Evolutionary conservation across 345 rosid species (phyloP).

Genomic region (Anastatica hierochuntica): DNA sequence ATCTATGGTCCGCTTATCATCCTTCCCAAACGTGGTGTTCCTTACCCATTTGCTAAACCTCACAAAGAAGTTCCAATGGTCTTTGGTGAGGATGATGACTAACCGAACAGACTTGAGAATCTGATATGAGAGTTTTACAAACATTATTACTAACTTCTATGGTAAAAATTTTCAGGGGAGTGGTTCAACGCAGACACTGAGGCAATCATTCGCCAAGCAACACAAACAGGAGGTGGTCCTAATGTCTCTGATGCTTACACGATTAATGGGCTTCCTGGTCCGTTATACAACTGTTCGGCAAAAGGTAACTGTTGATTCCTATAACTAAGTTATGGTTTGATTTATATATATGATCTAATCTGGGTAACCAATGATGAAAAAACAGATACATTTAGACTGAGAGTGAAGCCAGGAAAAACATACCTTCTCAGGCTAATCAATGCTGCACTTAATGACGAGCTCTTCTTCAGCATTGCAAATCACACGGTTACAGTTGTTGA

Average conservation of each 20-base stretch:
- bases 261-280: constrained; percentile 70
- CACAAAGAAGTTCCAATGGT: constrained; percentile 62
- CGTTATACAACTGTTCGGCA: constrained; percentile 64
- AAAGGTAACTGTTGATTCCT: constrained; percentile 34
- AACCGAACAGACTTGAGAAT: neutral
- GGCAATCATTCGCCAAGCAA: constrained; percentile 56
- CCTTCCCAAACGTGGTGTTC: constrained; percentile 49
- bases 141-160: neutral
- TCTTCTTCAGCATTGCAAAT: constrained; percentile 31
- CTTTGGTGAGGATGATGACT: constrained; percentile 39
- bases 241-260: constrained; percentile 82
- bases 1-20: constrained; percentile 63
- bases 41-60: constrained; percentile 71
- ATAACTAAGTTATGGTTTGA: neutral
- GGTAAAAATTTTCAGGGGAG: constrained; percentile 44
- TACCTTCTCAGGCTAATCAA: constrained; percentile 31
- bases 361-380: neutral
- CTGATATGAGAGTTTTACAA: constrained; percentile 1
- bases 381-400: constrained; percentile 30
- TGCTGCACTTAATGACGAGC: constrained; percentile 33
- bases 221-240: constrained; percentile 65
- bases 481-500: constrained; percentile 31
- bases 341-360: neutral
- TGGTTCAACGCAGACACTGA: constrained; percentile 69
- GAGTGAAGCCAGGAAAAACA: constrained; percentile 32